These are phyloP conservation scores for Diutina catenulata DNA, from an alignment of 1,139 yeast species.

Conservation along the genomic window DNA sequence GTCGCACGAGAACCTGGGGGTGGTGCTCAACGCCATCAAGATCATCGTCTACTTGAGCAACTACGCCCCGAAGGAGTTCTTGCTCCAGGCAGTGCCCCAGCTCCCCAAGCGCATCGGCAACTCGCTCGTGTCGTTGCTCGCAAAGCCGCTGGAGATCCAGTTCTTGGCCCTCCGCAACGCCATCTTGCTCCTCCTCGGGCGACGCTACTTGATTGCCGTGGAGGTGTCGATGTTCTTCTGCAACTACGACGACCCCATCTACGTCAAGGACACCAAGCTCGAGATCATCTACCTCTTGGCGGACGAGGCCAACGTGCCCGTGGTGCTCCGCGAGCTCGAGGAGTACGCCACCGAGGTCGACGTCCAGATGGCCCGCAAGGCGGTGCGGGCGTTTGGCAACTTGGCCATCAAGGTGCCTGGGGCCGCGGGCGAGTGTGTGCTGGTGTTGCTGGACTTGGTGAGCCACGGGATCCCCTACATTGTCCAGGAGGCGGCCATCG, in stretches of 20 bases:
- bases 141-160: slow-evolving; percentile 77
- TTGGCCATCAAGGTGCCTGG: slow-evolving; percentile 61
- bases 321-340: slow-evolving; percentile 63
- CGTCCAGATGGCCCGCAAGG: slow-evolving; percentile 74
- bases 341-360: slow-evolving; percentile 86
- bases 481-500: slow-evolving; percentile 71
- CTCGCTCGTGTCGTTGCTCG: slow-evolving; percentile 57
- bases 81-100: slow-evolving; percentile 21
- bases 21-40: slow-evolving; percentile 67
- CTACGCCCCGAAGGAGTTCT: slow-evolving; percentile 36
- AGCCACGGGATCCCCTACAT: slow-evolving; percentile 62
- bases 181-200: slow-evolving; percentile 58
- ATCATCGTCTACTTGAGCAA: slow-evolving; percentile 63
- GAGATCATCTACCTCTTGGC: slow-evolving; percentile 80
- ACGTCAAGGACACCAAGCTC: slow-evolving; percentile 80
- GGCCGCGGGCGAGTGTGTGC: slow-evolving; percentile 52
- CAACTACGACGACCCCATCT: slow-evolving; percentile 75
- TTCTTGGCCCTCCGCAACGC: slow-evolving; percentile 75
- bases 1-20: slow-evolving; percentile 75
- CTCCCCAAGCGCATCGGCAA: slow-evolving; percentile 56
- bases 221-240: slow-evolving; percentile 76
- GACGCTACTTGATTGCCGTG: slow-evolving; percentile 47
- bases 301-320: slow-evolving; percentile 43
- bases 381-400: slow-evolving; percentile 84
- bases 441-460: slow-evolving; percentile 46